phyloP scores from a whole-genome alignment of 2,329 filamentous ascomycete species.

The Penicillium sp. region DNA sequence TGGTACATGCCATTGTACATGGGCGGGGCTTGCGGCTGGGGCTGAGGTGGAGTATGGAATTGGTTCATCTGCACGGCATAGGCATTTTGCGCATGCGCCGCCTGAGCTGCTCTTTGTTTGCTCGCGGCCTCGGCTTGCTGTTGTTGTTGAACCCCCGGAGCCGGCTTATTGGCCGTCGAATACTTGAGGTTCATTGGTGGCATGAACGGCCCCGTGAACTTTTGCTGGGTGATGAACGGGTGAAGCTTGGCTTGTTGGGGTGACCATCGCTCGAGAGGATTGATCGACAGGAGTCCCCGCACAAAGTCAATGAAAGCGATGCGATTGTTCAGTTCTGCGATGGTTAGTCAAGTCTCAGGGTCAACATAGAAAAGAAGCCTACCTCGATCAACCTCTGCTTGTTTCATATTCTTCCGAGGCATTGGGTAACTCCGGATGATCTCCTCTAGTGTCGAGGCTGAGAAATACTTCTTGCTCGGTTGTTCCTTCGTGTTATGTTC shows the following conservation, averaged over 20 bases:
- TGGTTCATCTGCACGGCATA: constrained; percentile 64
- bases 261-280: constrained; percentile 94
- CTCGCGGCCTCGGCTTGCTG: constrained; percentile 91
- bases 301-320: constrained; percentile 98
- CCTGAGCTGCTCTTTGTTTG: constrained; percentile 74
- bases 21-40: constrained; percentile 51
- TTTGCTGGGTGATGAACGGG: constrained; percentile 97
- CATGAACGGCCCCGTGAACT: constrained; percentile 93
- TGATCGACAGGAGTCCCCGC: constrained; percentile 85
- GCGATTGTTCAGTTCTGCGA: constrained; percentile 93
- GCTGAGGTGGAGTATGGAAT: constrained; percentile 50
- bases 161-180: constrained; percentile 78
- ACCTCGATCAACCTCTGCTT: constrained; percentile 94
- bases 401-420: constrained; percentile 99
- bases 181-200: constrained; percentile 96
- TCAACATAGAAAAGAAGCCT: constrained; percentile 29
- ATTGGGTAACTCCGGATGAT: constrained; percentile 98
- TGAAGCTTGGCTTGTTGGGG: constrained; percentile 96
- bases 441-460: constrained; percentile 86
- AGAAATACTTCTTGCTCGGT: constrained; percentile 99
- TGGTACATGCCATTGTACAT: constrained; percentile 79
- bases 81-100: constrained; percentile 66
- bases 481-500: constrained; percentile 97
- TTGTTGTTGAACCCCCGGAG: constrained; percentile 91
- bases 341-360: constrained; percentile 14